Conservation (phyloP, 352 stramenopile genomes). For the Pythium oligandrum region DNA sequence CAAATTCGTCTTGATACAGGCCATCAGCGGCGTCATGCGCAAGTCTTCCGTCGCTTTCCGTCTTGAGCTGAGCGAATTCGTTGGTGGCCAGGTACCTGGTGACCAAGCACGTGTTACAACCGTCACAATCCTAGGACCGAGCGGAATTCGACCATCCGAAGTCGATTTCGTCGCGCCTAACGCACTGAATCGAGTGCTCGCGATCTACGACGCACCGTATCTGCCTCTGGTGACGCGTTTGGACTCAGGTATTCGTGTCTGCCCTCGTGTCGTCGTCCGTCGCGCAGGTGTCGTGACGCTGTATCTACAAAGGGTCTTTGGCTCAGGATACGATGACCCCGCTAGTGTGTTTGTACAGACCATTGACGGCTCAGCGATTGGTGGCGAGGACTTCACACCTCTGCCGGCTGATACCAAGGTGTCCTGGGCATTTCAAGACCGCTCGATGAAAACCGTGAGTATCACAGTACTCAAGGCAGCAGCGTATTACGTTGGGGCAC, state of each 20-base stretch:
- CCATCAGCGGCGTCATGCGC: constrained; percentile 29
- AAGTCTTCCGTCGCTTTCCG: constrained; percentile 23
- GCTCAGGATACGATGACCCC: constrained; percentile 19
- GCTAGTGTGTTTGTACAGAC: constrained; percentile 30
- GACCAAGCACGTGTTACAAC: constrained; percentile 28
- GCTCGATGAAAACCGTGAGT: constrained; percentile 29
- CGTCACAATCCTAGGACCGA: constrained; percentile 39
- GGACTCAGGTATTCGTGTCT: constrained; percentile 48
- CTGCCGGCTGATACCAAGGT: constrained; percentile 13
- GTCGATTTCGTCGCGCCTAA: constrained; percentile 47
- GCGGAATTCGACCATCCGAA: constrained; percentile 31
- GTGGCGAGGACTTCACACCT: constrained; percentile 44
- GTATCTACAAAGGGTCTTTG: constrained; percentile 48
- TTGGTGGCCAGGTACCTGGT: constrained; percentile 10
- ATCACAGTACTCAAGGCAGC: constrained; percentile 36
- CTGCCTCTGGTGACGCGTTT: constrained; percentile 37
- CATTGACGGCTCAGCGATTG: constrained; percentile 40
- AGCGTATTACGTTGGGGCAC: constrained; percentile 28
- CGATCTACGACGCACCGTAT: constrained; percentile 40
- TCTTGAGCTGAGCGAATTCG: constrained; percentile 29
- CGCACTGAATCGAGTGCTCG: constrained; percentile 28
- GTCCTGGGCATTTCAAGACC: constrained; percentile 28
- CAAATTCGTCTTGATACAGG: constrained; percentile 40
- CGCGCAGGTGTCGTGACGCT: constrained; percentile 34
- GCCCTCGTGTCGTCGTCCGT: constrained; percentile 33